Percentiles rank a stretch among this genome's conserved stretches.
These are phyloP conservation scores for Sungouiozyma intestinalis DNA, from an alignment of 805 yeast genomes.

Conservation along the genomic window DNA sequence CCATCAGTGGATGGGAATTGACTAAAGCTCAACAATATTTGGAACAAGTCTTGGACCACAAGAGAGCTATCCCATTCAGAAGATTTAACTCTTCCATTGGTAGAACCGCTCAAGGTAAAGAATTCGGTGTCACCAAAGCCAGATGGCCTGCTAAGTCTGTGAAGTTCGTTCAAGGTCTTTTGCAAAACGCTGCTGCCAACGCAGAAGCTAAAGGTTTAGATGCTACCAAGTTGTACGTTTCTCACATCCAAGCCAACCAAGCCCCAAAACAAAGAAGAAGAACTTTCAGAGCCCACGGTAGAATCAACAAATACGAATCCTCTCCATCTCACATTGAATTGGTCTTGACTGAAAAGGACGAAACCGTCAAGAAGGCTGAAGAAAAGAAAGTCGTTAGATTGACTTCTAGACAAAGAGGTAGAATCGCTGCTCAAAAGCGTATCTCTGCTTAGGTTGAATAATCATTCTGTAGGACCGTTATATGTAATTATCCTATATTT, in stretches of 20 bases:
- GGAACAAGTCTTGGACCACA: constrained; percentile 91
- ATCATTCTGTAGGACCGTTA: background rate
- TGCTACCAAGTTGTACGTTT: constrained; percentile 82
- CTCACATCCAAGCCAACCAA: constrained; percentile 99
- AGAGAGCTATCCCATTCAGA: constrained; percentile 99
- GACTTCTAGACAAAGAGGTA: constrained; percentile 86
- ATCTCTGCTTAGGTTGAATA: constrained; percentile 45
- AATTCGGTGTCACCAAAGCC: constrained; percentile 99
- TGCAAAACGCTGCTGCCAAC: constrained; percentile 96
- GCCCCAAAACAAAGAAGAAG: constrained; percentile 99
- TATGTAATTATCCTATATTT: background rate
- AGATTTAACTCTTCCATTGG: constrained; percentile 94
- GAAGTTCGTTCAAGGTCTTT: constrained; percentile 86
- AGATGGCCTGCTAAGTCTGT: constrained; percentile 99
- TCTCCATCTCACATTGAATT: constrained; percentile 98
- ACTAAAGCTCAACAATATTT: constrained; percentile 93
- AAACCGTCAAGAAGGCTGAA: constrained; percentile 83
- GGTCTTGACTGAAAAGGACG: constrained; percentile 90
- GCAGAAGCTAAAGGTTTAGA: constrained; percentile 99
- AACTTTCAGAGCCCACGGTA: constrained; percentile 99
- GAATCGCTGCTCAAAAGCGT: constrained; percentile 82
- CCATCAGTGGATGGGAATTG: constrained; percentile 96
- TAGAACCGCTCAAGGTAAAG: constrained; percentile 99
- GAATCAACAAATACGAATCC: constrained; percentile 98
- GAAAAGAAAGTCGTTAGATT: constrained; percentile 62